A percentile compares a stretch with the other conserved stretches of the same genome.
Conservation (phyloP, 1,284 basidiomycete species). For the Rhizoctonia solani region DNA sequence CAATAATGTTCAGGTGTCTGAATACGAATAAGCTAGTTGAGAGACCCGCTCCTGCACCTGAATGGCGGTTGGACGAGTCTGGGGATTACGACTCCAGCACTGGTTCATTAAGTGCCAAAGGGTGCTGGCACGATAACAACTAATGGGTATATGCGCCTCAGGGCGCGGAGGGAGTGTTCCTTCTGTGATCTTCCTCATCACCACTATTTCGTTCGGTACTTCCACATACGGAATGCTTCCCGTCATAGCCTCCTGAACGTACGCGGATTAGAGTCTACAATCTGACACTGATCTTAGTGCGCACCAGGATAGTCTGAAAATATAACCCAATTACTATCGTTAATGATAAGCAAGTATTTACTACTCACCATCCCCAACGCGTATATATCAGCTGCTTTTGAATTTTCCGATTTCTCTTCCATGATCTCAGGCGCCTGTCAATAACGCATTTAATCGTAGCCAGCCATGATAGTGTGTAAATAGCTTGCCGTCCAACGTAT, state of each 20-base stretch:
- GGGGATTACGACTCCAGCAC: constrained; percentile 10
- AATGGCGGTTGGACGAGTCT: background rate
- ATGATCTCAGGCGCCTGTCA: background rate
- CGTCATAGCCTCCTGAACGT: constrained; percentile 10
- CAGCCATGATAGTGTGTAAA: no score
- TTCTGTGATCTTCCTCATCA: background rate
- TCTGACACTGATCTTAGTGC: background rate
- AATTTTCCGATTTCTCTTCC: background rate
- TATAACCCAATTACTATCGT: background rate
- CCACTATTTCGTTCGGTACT: background rate
- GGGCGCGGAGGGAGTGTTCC: background rate
- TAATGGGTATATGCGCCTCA: background rate
- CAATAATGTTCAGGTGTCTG: no score
- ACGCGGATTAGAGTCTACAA: background rate
- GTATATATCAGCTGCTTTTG: background rate
- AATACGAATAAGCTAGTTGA: no score
- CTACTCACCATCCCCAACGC: background rate
- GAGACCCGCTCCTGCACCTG: background rate
- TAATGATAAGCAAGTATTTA: background rate
- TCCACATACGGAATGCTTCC: background rate
- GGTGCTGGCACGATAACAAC: background rate
- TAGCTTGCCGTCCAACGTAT: no score
- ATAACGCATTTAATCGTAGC: no score
- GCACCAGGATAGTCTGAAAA: constrained; percentile 16
- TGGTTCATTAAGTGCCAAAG: constrained; percentile 2